Evolutionary conservation across 306 rosid genomes (phyloP), one percentile per base, ranked within the genome.

Genomic region (Dalbergia oliveri): DNA sequence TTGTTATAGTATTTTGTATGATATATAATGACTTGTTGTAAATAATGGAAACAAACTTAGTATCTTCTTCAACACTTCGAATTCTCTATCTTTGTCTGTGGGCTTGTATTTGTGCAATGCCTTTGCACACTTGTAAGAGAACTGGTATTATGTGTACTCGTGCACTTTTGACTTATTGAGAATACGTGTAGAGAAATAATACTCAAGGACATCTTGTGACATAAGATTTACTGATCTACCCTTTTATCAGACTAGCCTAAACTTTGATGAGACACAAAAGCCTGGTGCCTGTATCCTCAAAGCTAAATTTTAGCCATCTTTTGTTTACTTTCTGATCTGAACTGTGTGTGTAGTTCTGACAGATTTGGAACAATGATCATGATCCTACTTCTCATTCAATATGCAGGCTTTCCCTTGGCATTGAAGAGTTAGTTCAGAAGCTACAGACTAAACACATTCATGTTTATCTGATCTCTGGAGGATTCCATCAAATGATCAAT

Each of bases 401-500:
- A 43, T 88, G 86, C 77, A 93, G 99, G 90, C 92, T 93, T 82
- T 90, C 97, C 63, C 98, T 91, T 19, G 99, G 99, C 67, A 93
- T 95, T 18, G 86, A 88, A n/a, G 93, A 91, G 56, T 80, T 95
- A 54, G 89, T 93, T 75, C 88, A 81, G 84, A 93, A 83, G 84
- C 85, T 95, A 79, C 90, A 84, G 89, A 93, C 90, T 58, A 88
- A 83, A 39, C 56, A 70, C 47, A 88, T 61, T 4, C 79, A 76
- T 1, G 94, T 93, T 76, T 95, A 85, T 87, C 88, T 95, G 74
- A 88, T 95, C 85, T 95, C 98, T 4, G 98, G 99, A 19, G 99
- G 99, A 81, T 95, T 95, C 80, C 92, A 97, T 21, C 98, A 91
- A 86, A 95, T 95, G 98, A 95, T 95, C 86, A 80, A 90, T 81